Conservation (phyloP, 495 filamentous ascomycete species). For the Penicillium cataractarum region DNA sequence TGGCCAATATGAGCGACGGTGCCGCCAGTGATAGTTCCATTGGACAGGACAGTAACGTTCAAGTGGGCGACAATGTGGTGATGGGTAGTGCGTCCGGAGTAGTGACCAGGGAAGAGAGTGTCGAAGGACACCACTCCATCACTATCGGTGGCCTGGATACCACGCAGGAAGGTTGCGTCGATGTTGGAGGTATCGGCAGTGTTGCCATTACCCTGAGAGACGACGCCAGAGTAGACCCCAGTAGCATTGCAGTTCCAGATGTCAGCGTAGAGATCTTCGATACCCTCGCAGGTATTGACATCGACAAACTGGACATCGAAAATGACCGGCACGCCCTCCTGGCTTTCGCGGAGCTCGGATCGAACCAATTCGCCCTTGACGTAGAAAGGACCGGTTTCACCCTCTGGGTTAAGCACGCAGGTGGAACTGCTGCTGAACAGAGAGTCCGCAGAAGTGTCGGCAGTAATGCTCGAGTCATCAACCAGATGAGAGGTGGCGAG, state of each 20-base stretch:
- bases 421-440: slow-evolving; percentile 11
- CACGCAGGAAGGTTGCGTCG: slow-evolving; percentile 49
- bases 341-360: slow-evolving; percentile 44
- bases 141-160: slow-evolving; percentile 43
- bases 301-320: slow-evolving; percentile 57
- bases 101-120: slow-evolving; percentile 52
- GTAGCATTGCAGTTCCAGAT: slow-evolving; percentile 57
- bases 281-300: slow-evolving; percentile 47
- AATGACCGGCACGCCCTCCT: slow-evolving; percentile 49
- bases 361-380: slow-evolving; percentile 49
- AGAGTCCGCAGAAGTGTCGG: background rate
- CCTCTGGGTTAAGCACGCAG: slow-evolving; percentile 19
- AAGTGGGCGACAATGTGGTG: slow-evolving; percentile 47
- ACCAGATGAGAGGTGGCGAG: slow-evolving; percentile 9
- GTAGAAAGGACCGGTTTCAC: slow-evolving; percentile 19
- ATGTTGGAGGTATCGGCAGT: slow-evolving; percentile 31
- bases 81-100: slow-evolving; percentile 46
- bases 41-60: slow-evolving; percentile 40
- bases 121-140: slow-evolving; percentile 48
- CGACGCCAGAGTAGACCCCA: slow-evolving; percentile 40
- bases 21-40: slow-evolving; percentile 49
- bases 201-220: slow-evolving; percentile 1
- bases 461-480: slow-evolving; percentile 5
- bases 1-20: slow-evolving; percentile 57
- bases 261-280: slow-evolving; percentile 48